Base-by-base conservation (phyloP, 2,329 filamentous ascomycete species). In the Cladosporium sp. region DNA sequence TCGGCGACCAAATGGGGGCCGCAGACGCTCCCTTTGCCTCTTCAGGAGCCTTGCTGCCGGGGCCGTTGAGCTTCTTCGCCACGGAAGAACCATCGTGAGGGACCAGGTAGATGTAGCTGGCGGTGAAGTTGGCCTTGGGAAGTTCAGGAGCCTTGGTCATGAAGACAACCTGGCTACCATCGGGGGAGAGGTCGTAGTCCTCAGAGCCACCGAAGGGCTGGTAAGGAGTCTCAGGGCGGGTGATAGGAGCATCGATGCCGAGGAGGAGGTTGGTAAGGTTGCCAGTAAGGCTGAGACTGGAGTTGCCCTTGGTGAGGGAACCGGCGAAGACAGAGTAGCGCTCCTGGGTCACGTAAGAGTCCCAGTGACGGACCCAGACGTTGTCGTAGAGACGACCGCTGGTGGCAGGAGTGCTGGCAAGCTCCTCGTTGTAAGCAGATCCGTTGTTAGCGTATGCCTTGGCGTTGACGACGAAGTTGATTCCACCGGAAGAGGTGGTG, bases 321-420 rank as follows among this genome's bases (percentile, higher is more conserved):
- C 80, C 83, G 71, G 80, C 82, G 73, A 79, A 85, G 54, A 86
- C 80, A 0, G 82, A 73, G 68, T 83, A 83, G 63, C 78, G 80
- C 71, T 85, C 78, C n/a, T 80, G 79, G 26, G 79, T 78, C 15
- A 83, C 73, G 69, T 82, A 85, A 6, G 78, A 74, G 69, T 85
- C 84, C 84, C 84, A 85, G 69, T 85, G 83, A 41, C 84, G 77
- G 14, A 85, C 83, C 70, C 82, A 85, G 21, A 84, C 76, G 10
- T 79, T 81, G 24, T 82, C 82, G 70, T 85, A 86, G 4, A 85
- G 70, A 58, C 75, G 79, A 2, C 81, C 84, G 2, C 80, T 81
- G 18, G 78, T 82, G 26, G 75, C 68, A 1, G 82, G 77, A 66
- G 81, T 59, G 59, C 80, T 79, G 6, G 77, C 80, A 67, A 83